phyloP scores from a whole-genome alignment of 331 rosid genomes.

The Erythrophleum ivorense region DNA sequence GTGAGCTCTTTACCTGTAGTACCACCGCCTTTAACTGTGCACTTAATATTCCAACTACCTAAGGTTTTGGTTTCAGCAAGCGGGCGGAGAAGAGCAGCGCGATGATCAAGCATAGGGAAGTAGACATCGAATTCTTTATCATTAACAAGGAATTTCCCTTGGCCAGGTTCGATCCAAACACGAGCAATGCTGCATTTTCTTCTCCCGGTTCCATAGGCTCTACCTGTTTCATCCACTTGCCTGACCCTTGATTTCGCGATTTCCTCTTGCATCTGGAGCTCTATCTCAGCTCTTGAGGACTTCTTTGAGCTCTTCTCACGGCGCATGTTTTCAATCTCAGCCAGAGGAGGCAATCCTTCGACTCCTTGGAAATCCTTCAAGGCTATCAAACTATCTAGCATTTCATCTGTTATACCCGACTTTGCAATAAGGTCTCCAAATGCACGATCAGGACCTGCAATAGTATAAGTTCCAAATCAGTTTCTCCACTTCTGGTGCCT shows the following conservation, averaged over 20 bases:
- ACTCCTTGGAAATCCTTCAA: conserved; percentile 78
- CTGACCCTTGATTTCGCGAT: conserved; percentile 81
- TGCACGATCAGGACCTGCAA: conserved; percentile 74
- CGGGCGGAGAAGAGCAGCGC: conserved; percentile 89
- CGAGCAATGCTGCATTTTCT: conserved; percentile 95
- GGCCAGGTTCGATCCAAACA: conserved; percentile 86
- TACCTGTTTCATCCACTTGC: conserved; percentile 82
- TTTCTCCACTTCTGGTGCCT: too few relatives aligned
- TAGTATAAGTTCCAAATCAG: too few relatives aligned
- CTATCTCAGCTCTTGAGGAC: conserved; percentile 74
- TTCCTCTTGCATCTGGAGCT: conserved; percentile 89
- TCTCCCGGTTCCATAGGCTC: conserved; percentile 91
- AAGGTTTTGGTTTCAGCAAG: conserved; percentile 84
- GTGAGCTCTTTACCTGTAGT: conserved; percentile 69
- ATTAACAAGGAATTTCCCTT: conserved; percentile 72
- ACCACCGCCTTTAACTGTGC: conserved; percentile 93
- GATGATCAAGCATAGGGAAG: conserved; percentile 91
- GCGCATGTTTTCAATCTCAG: conserved; percentile 67
- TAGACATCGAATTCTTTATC: conserved; percentile 83
- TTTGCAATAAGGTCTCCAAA: conserved; percentile 85
- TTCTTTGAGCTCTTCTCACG: conserved; percentile 69
- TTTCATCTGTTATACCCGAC: conserved; percentile 88
- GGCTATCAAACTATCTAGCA: conserved; percentile 87
- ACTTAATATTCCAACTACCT: conserved; percentile 82
- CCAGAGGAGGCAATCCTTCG: conserved; percentile 83